A percentile compares a stretch with the other conserved stretches of the same genome.
These are phyloP conservation scores for Suillus ampliporus DNA, from an alignment of 768 basidiomycete genomes.

Conservation along the genomic window DNA sequence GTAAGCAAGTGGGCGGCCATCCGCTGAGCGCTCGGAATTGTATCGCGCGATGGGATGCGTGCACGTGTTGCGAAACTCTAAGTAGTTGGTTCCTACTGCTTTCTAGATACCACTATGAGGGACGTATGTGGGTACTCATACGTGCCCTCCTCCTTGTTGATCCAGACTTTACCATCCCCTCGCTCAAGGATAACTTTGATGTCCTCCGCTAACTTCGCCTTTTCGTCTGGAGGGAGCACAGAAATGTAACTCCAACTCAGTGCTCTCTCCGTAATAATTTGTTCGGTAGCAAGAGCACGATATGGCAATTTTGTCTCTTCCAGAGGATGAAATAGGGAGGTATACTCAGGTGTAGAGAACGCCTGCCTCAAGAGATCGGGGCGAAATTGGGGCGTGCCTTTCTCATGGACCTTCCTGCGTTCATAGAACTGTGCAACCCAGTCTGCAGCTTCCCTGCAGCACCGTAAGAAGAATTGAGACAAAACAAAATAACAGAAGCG, in stretches of 20 bases:
- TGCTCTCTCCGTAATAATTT: constrained; percentile 66
- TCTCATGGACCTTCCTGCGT: constrained; percentile 69
- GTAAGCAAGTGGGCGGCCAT: no score
- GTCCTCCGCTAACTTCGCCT: constrained; percentile 53
- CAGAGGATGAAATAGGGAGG: constrained; percentile 59
- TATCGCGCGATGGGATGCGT: neutral
- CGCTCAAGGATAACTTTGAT: constrained; percentile 59
- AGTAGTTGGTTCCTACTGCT: constrained; percentile 39
- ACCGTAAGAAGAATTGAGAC: neutral
- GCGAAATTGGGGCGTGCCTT: constrained; percentile 82
- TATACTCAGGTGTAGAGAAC: constrained; percentile 69
- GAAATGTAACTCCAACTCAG: constrained; percentile 88
- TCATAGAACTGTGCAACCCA: constrained; percentile 82
- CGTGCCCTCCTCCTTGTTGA: constrained; percentile 71
- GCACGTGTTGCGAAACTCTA: neutral
- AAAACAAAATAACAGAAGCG: constrained; percentile 12
- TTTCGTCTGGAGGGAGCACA: constrained; percentile 60
- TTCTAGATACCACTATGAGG: constrained; percentile 57
- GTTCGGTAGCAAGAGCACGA: constrained; percentile 54
- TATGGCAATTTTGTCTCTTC: constrained; percentile 63
- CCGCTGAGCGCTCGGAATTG: no score
- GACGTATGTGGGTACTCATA: constrained; percentile 86
- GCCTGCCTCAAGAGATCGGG: constrained; percentile 72
- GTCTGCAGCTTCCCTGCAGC: constrained; percentile 54
- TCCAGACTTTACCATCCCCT: constrained; percentile 73